Conservation (phyloP, 805 yeast genomes). For the Peterozyma toletana region DNA sequence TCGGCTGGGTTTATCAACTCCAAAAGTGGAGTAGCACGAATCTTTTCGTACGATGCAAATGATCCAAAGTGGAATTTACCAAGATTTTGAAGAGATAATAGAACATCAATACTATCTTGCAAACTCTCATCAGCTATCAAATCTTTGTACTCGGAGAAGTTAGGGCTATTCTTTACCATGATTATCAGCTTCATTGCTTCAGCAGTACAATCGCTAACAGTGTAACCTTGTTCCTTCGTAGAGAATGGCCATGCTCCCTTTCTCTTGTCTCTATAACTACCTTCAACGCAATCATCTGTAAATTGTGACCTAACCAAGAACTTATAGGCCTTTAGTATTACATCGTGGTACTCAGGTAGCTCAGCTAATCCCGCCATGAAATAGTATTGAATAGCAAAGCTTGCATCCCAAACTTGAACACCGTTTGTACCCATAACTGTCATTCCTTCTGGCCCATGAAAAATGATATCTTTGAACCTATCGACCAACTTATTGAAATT, state of each 20-base stretch:
- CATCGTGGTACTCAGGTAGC: constrained; percentile 52
- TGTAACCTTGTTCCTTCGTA: constrained; percentile 92
- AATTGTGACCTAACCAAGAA: constrained; percentile 83
- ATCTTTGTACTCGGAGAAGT: constrained; percentile 31
- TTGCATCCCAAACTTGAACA: constrained; percentile 94
- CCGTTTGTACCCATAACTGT: constrained; percentile 97
- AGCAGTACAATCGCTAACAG: constrained; percentile 95
- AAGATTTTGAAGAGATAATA: constrained; percentile 69
- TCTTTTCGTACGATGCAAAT: constrained; percentile 84
- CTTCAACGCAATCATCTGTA: constrained; percentile 67
- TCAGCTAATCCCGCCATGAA: constrained; percentile 76
- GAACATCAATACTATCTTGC: constrained; percentile 66
- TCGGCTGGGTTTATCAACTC: constrained; percentile 93
- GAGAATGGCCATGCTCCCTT: constrained; percentile 95
- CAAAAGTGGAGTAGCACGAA: constrained; percentile 69
- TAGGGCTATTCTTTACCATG: constrained; percentile 72
- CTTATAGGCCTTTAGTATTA: constrained; percentile 57
- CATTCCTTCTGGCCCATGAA: constrained; percentile 87
- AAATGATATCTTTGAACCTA: constrained; percentile 69
- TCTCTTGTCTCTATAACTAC: constrained; percentile 76
- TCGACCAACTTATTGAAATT: constrained; percentile 47
- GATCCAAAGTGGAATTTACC: constrained; percentile 83
- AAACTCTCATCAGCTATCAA: constrained; percentile 45
- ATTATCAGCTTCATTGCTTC: constrained; percentile 90
- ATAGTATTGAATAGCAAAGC: constrained; percentile 81